Conservation (phyloP, 164 flowering plant species). For the Kalanchoe fedtschenkoi region DNA sequence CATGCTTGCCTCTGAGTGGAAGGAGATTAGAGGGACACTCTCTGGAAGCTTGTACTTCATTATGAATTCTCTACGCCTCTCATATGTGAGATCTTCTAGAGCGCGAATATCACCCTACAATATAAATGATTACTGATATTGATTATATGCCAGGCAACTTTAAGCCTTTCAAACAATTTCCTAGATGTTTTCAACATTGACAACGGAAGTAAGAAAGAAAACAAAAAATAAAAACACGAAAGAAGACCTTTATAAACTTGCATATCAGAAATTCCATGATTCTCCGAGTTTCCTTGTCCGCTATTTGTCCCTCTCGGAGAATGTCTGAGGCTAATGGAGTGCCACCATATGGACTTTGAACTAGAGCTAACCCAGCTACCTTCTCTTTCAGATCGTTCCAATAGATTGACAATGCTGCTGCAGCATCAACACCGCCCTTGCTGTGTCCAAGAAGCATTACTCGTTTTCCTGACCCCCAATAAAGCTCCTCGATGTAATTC, state of each 20-base stretch:
- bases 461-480: slow-evolving; percentile 82
- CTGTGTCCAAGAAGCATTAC: slow-evolving; percentile 89
- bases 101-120: slow-evolving; percentile 74
- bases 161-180: neutral
- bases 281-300: slow-evolving; percentile 67
- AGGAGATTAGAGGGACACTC: slow-evolving; percentile 62
- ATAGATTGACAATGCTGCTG: slow-evolving; percentile 78
- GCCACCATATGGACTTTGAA: slow-evolving; percentile 90
- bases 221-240: neutral
- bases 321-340: slow-evolving; percentile 80
- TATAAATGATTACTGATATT: neutral
- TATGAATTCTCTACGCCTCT: slow-evolving; percentile 69
- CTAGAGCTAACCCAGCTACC: slow-evolving; percentile 79
- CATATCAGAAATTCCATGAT: slow-evolving; percentile 71
- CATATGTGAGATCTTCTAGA: slow-evolving; percentile 88
- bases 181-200: neutral
- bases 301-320: slow-evolving; percentile 87
- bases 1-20: slow-evolving; percentile 66
- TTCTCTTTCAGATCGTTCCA: slow-evolving; percentile 56
- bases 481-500: slow-evolving; percentile 79
- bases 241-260: slow-evolving; percentile 65
- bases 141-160: neutral
- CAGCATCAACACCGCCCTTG: slow-evolving; percentile 95
- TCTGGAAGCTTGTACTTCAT: slow-evolving; percentile 59
- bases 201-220: neutral